A percentile compares a stretch with the other conserved stretches of the same genome.
These are phyloP conservation scores for Saprolegnia diclina DNA, from an alignment of 352 stramenopile species.

Conservation along the genomic window DNA sequence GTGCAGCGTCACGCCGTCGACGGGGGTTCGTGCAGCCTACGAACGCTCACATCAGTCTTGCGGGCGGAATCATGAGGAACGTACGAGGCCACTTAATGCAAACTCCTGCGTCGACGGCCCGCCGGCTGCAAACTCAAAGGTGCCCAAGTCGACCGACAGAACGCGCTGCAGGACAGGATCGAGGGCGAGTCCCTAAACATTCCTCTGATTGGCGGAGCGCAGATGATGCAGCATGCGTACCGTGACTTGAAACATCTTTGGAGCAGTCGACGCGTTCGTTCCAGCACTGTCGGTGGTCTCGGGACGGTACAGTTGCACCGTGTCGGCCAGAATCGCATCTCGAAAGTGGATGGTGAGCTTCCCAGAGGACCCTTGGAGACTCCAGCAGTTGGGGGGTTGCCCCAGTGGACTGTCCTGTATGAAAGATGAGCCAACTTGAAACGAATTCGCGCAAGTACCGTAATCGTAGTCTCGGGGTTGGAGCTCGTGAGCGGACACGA, in stretches of 20 bases:
- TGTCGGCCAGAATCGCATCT: slow-evolving; percentile 52
- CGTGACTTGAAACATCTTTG: slow-evolving; percentile 55
- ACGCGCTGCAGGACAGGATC: slow-evolving; percentile 32
- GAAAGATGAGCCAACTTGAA: not conserved
- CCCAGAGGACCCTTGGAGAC: slow-evolving; percentile 45
- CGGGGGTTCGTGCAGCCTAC: slow-evolving; percentile 35
- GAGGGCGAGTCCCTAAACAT: slow-evolving; percentile 49
- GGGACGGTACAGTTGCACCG: slow-evolving; percentile 80
- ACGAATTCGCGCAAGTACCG: slow-evolving; percentile 41
- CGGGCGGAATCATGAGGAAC: too few species aligned
- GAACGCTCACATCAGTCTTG: too few species aligned
- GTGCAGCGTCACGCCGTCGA: slow-evolving; percentile 71
- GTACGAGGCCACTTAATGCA: slow-evolving; percentile 37
- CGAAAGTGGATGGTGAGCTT: slow-evolving; percentile 72
- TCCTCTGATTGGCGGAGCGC: too few species aligned
- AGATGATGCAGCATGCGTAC: too few species aligned
- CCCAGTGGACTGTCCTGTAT: not conserved
- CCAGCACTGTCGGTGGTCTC: slow-evolving; percentile 43
- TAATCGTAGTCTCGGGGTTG: slow-evolving; percentile 68
- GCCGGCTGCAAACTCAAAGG: slow-evolving; percentile 61
- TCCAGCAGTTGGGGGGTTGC: slow-evolving; percentile 46
- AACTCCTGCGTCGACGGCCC: slow-evolving; percentile 61
- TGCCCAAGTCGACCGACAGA: slow-evolving; percentile 58
- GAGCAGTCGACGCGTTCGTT: slow-evolving; percentile 62
- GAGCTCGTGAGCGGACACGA: slow-evolving; percentile 31